A percentile compares a stretch with the other conserved stretches of the same genome.
phyloP scores from a whole-genome alignment of 2,329 filamentous ascomycete species.

The Monosporascus sp. region DNA sequence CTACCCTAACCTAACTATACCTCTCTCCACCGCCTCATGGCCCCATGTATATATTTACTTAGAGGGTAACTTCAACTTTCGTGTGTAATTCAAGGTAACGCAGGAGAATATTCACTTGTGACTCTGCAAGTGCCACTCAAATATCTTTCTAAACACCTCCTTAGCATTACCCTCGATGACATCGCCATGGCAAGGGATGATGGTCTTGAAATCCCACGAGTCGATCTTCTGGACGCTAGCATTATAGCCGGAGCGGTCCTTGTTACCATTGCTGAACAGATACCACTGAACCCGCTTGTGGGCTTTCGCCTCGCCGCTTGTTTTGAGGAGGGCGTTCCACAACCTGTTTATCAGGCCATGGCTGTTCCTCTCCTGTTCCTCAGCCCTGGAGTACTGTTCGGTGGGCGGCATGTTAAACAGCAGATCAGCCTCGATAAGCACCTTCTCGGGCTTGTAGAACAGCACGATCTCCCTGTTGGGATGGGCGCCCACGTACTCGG shows the following conservation, averaged over 20 bases:
- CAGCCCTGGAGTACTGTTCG: constrained; percentile 72
- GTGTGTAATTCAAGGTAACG: neutral
- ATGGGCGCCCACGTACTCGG: constrained; percentile 76
- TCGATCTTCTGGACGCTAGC: constrained; percentile 64
- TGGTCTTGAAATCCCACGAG: constrained; percentile 75
- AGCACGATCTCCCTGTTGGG: constrained; percentile 86
- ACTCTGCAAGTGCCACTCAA: constrained; percentile 71
- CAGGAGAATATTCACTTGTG: constrained; percentile 19
- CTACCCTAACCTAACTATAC: too few relatives aligned
- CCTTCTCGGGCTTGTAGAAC: constrained; percentile 69
- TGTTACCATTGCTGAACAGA: constrained; percentile 42
- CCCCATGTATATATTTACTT: neutral
- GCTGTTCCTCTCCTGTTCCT: constrained; percentile 36
- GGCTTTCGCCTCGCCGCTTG: constrained; percentile 62
- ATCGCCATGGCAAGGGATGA: constrained; percentile 93
- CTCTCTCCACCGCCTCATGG: too few relatives aligned
- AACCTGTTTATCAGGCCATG: constrained; percentile 36
- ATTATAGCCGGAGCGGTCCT: constrained; percentile 64
- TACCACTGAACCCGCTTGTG: constrained; percentile 85
- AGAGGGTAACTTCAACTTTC: too few relatives aligned
- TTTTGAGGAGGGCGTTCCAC: constrained; percentile 52
- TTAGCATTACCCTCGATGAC: constrained; percentile 72
- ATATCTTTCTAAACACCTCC: constrained; percentile 68
- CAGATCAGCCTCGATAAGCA: constrained; percentile 84
- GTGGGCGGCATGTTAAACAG: constrained; percentile 84